Base-by-base conservation (phyloP, 768 basidiomycete species). In the Xerocomellus amylosporus region DNA sequence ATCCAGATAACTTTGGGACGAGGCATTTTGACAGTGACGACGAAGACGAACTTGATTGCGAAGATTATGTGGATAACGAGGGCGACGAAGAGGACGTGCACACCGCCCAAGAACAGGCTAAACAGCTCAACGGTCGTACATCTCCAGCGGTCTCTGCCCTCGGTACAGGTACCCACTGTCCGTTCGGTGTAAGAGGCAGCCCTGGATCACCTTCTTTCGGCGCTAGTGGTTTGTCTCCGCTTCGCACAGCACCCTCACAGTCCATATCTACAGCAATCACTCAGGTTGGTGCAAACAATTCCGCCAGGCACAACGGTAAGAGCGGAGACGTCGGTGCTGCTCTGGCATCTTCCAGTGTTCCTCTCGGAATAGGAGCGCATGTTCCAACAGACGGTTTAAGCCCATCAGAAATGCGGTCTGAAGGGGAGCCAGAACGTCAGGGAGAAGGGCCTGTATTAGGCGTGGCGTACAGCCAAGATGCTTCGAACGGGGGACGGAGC, bases 41-140 rank as follows among this genome's bases (percentile, higher is more conserved):
- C 44, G 64, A 62, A 46, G 67, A 62, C 31, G 63, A 66, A 8
- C 65, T 71, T 13, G 55, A 71, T 37, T 60, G 60, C 40, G 73
- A 71, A 40, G 66, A 68, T 9, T 67, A 67, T n/a, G 3, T 19
- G 6, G 67, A 68, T 24, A 66, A 65, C 42, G 73, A 70, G 26
- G 62, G 54, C 15, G 64, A 68, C 9, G 64, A 68, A 46, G 62
- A 54, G 20, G 61, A 67, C 8, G 57, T 54, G 28, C 66, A 65
- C 49, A 64, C 64, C 22, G 57, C 61, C 6, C 57, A 58, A 34
- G 65, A 9, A 30, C 30, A 30, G 30, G 30, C 30, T 30, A 9
- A 67, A 44, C 53, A 53, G 13, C 31, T 53, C n/a, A 69, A 59
- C 41, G 66, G 64, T 3, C 66, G 64, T 30, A 43, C 64, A 42